These are phyloP conservation scores for Protomyces arabidopsidicola DNA, from an alignment of 1,139 yeast genomes.

Conservation along the genomic window DNA sequence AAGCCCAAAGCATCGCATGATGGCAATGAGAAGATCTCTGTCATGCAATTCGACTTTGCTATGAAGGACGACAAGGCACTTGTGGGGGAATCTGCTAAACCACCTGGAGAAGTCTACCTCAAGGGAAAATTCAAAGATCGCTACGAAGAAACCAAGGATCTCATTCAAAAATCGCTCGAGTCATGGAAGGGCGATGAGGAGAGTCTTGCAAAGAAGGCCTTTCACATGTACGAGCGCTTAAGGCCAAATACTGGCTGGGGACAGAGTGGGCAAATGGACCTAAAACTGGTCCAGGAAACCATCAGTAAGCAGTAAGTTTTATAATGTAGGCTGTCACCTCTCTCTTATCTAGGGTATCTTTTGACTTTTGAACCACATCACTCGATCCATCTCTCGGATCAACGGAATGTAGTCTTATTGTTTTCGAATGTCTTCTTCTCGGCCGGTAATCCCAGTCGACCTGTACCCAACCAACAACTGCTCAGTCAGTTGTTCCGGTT, in stretches of 20 bases:
- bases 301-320: background rate
- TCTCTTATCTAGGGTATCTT: too few relatives aligned
- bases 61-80: conserved; percentile 2
- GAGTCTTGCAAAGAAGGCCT: conserved; percentile 9
- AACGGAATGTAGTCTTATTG: too few relatives aligned
- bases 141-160: background rate
- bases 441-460: too few relatives aligned
- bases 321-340: background rate
- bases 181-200: conserved; percentile 15
- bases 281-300: conserved; percentile 1
- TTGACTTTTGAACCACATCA: too few relatives aligned
- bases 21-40: background rate
- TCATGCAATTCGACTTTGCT: conserved; percentile 7
- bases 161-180: conserved; percentile 1
- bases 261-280: conserved; percentile 10
- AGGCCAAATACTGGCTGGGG: conserved; percentile 21
- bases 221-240: conserved; percentile 18
- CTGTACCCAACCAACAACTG: too few relatives aligned
- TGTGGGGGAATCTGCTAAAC: conserved; percentile 9
- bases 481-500: too few relatives aligned
- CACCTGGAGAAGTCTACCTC: conserved; percentile 8
- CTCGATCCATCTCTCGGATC: too few relatives aligned
- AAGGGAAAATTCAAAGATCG: conserved; percentile 11
- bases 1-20: background rate
- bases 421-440: too few relatives aligned